Conservation (phyloP, 1,284 basidiomycete genomes). For the Porogramme epimiltina region DNA sequence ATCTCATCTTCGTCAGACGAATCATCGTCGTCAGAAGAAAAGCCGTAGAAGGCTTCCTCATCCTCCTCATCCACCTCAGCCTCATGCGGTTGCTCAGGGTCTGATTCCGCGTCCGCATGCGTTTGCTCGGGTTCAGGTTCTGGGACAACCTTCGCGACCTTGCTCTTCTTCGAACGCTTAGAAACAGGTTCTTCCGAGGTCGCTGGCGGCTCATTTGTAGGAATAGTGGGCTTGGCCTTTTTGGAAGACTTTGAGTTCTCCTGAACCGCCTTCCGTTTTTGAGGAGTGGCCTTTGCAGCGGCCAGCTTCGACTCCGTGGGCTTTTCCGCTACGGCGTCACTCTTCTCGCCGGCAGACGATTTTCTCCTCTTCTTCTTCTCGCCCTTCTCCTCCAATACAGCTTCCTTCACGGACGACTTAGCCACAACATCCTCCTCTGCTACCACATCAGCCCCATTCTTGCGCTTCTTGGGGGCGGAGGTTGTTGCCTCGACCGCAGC, state of each 20-base stretch:
- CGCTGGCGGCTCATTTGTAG: neutral
- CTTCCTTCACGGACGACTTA: conserved; percentile 36
- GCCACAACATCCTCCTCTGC: conserved; percentile 5
- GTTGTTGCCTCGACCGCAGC: neutral
- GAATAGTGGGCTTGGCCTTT: neutral
- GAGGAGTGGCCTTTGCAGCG: too few species aligned
- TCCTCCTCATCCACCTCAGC: conserved; percentile 32
- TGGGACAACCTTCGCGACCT: conserved; percentile 2
- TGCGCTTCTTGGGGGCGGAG: neutral
- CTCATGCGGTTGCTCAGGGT: neutral
- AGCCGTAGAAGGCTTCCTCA: conserved; percentile 62
- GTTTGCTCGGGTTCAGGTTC: conserved; percentile 7
- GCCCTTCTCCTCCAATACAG: too few species aligned
- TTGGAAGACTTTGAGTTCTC: neutral
- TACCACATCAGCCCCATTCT: conserved; percentile 8
- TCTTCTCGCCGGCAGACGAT: too few species aligned
- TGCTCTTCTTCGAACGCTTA: conserved; percentile 12
- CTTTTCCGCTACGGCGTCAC: too few species aligned
- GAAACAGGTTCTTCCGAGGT: neutral
- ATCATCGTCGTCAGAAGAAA: conserved; percentile 80
- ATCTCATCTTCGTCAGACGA: conserved; percentile 80
- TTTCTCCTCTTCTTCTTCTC: too few species aligned
- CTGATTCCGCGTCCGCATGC: too few species aligned
- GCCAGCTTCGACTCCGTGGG: too few species aligned
- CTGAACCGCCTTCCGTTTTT: too few species aligned